A percentile compares a stretch with the other conserved stretches of the same genome.
Evolutionary conservation across 768 basidiomycete species (phyloP).

Genomic region (Auricularia sp.): DNA sequence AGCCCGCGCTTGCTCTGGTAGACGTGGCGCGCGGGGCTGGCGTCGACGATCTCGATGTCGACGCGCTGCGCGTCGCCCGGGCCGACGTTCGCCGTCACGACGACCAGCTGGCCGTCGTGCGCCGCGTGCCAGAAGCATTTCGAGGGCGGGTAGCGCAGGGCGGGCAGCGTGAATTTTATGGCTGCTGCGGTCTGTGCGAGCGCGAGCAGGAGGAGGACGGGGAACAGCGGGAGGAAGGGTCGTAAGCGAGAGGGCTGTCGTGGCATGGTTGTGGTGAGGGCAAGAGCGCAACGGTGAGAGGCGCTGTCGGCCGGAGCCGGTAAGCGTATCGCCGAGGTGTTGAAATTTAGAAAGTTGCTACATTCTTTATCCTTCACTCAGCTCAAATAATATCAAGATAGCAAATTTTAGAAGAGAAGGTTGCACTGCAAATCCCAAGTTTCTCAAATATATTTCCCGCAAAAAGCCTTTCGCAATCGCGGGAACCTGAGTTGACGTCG

Average conservation of each 20-base stretch:
- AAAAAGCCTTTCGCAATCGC: no score
- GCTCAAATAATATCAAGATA: no score
- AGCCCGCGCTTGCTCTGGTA: constrained; percentile 86
- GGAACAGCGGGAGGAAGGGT: constrained; percentile 1
- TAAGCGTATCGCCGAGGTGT: no score
- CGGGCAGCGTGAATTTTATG: constrained; percentile 78
- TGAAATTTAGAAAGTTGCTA: no score
- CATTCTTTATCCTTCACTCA: no score
- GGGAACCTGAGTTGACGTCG: not conserved
- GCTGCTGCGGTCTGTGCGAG: constrained; percentile 32
- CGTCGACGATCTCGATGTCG: constrained; percentile 92
- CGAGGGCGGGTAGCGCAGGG: constrained; percentile 58
- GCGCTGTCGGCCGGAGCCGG: no score
- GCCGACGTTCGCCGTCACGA: constrained; percentile 90
- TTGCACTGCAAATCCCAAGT: no score
- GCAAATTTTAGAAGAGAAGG: no score
- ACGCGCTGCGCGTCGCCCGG: constrained; percentile 68
- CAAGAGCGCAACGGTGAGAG: not conserved
- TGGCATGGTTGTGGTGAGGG: not conserved
- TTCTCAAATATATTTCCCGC: no score
- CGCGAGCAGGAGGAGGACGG: constrained; percentile 23
- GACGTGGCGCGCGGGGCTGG: constrained; percentile 71
- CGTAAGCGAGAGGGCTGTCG: not conserved
- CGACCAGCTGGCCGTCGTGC: constrained; percentile 77
- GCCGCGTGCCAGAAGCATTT: constrained; percentile 97